Conservation (phyloP, 257 asterid species). For the Dorcoceras hygrometricum region DNA sequence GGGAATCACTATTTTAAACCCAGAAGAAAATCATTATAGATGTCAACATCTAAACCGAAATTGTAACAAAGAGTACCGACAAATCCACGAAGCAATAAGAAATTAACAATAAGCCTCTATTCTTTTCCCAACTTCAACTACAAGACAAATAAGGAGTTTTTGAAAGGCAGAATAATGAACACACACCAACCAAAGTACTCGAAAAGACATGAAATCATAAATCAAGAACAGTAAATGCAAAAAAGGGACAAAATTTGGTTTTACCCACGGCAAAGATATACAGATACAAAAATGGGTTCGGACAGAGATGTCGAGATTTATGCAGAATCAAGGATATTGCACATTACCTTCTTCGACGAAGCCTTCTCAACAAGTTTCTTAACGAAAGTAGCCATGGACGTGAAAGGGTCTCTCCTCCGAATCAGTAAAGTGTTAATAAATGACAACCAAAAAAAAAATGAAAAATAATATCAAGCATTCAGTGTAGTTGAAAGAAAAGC, state of each 20-base stretch:
- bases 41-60: no score
- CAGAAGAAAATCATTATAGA: no score
- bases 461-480: neutral
- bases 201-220: neutral
- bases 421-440: neutral
- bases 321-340: neutral
- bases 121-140: neutral
- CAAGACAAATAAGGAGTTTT: constrained; percentile 11
- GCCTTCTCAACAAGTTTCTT: constrained; percentile 93
- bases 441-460: neutral
- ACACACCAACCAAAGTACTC: neutral
- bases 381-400: constrained; percentile 49
- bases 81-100: no score
- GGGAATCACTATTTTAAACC: no score
- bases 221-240: no score
- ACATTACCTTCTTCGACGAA: constrained; percentile 72
- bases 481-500: neutral
- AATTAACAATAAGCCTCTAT: no score
- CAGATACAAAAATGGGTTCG: neutral
- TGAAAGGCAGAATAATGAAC: neutral
- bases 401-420: neutral
- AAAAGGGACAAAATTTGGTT: neutral
- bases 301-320: neutral
- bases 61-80: no score
- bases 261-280: no score